A percentile compares a stretch with the other conserved stretches of the same genome.
These are phyloP conservation scores for Pterulicium gracile DNA, from an alignment of 1,284 basidiomycete genomes.

Conservation along the genomic window DNA sequence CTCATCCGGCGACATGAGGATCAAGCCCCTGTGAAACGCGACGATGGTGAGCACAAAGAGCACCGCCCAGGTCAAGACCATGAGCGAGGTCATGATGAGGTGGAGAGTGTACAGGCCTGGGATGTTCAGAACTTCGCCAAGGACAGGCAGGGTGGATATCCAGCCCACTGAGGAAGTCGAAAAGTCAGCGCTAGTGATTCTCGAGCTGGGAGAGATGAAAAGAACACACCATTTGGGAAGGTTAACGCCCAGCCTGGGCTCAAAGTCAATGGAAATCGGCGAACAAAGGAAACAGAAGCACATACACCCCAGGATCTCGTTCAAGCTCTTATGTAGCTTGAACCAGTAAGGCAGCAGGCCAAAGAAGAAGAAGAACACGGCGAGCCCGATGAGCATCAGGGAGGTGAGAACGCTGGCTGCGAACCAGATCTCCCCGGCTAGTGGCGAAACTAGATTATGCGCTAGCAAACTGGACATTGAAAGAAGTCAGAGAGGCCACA, in stretches of 20 bases:
- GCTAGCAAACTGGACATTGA: conserved; percentile 23
- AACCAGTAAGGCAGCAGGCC: conserved; percentile 36
- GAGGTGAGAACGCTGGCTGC: conserved; percentile 27
- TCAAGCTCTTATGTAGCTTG: conserved; percentile 35
- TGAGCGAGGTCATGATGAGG: conserved; percentile 25
- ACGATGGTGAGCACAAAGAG: conserved; percentile 28
- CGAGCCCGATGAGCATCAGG: conserved; percentile 33
- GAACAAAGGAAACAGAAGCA: conserved; percentile 13
- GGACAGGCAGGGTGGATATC: conserved; percentile 29
- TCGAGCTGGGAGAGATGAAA: too few relatives aligned
- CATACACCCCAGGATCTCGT: conserved; percentile 41
- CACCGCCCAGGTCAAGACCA: conserved; percentile 28
- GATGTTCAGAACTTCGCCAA: conserved; percentile 31
- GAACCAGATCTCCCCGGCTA: conserved; percentile 37
- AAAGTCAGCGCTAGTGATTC: too few relatives aligned
- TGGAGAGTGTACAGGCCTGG: conserved; percentile 28
- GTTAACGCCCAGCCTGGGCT: conserved; percentile 33
- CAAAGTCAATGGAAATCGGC: not conserved
- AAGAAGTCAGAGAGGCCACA: too few relatives aligned
- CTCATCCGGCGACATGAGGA: conserved; percentile 32
- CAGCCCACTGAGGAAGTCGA: conserved; percentile 37
- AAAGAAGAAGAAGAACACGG: conserved; percentile 36
- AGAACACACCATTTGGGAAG: conserved; percentile 31
- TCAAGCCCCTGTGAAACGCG: conserved; percentile 33
- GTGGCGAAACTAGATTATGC: conserved; percentile 25